These are phyloP conservation scores for Wickerhamiella sergipiensis DNA, from an alignment of 805 yeast genomes.

Conservation along the genomic window DNA sequence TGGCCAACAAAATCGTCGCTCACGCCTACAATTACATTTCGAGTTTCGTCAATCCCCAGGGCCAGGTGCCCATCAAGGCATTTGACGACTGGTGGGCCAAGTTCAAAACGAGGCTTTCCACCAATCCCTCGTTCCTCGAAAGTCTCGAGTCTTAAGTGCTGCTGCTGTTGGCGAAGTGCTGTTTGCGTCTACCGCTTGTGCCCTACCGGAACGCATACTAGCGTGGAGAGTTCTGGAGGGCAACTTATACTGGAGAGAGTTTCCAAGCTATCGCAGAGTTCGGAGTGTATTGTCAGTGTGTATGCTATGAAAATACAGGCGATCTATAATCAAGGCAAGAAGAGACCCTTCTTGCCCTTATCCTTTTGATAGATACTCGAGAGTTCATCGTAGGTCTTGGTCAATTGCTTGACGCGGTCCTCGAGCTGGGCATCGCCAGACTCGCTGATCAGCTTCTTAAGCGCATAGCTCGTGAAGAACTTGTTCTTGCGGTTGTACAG, in stretches of 20 bases:
- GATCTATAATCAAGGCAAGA: background rate
- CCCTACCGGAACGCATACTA: too few species aligned
- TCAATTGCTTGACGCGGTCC: slow-evolving; percentile 6
- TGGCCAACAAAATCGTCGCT: slow-evolving; percentile 79
- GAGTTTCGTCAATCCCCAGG: slow-evolving; percentile 68
- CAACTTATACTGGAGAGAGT: too few species aligned
- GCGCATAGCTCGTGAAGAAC: slow-evolving; percentile 8
- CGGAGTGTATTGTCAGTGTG: too few species aligned
- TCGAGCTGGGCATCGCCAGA: slow-evolving; percentile 4
- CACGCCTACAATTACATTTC: slow-evolving; percentile 86
- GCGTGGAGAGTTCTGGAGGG: too few species aligned
- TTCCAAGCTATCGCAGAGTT: too few species aligned
- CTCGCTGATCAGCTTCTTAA: slow-evolving; percentile 6
- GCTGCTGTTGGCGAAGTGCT: too few species aligned
- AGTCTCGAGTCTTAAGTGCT: too few species aligned
- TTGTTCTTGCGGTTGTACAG: slow-evolving; percentile 12
- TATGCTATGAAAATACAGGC: too few species aligned
- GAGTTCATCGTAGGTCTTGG: slow-evolving; percentile 9
- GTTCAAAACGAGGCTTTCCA: slow-evolving; percentile 57
- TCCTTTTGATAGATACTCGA: slow-evolving; percentile 9
- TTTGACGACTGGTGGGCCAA: slow-evolving; percentile 93
- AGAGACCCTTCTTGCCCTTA: slow-evolving; percentile 6
- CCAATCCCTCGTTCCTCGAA: slow-evolving; percentile 74
- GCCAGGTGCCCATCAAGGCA: slow-evolving; percentile 73
- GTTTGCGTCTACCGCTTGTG: too few species aligned